Percentiles rank a stretch among this genome's conserved stretches.
Conservation (phyloP, 2,329 filamentous ascomycete species). For the Fusarium domesticum region DNA sequence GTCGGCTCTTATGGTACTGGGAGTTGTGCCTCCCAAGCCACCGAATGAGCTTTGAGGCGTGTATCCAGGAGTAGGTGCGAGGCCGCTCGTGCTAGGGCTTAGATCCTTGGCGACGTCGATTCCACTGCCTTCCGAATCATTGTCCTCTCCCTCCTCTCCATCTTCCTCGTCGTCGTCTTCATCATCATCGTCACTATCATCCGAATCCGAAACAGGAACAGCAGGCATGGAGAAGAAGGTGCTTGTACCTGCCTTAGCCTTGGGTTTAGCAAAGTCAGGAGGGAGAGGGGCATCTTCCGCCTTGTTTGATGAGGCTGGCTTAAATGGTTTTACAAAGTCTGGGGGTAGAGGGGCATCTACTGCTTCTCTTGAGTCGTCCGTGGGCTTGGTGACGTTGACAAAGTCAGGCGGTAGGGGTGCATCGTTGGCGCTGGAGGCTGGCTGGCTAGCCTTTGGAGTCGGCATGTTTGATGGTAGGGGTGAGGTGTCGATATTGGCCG, state of each 20-base stretch:
- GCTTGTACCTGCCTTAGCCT: conserved; percentile 33
- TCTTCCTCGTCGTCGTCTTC: conserved; percentile 34
- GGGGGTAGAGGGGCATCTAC: conserved; percentile 15
- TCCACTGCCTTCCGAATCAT: conserved; percentile 56
- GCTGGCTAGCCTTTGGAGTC: conserved; percentile 18
- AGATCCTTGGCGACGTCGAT: conserved; percentile 64
- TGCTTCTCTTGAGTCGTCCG: conserved; percentile 5
- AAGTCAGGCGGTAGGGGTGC: conserved; percentile 37
- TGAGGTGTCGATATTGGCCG: conserved; percentile 31
- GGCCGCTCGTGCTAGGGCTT: conserved; percentile 48
- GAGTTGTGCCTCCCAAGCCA: conserved; percentile 41
- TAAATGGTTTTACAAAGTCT: conserved; percentile 12
- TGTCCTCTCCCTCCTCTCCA: conserved; percentile 47
- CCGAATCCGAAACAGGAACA: conserved; percentile 36
- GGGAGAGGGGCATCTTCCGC: conserved; percentile 41
- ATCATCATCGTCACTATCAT: conserved; percentile 42
- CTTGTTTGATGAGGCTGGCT: conserved; percentile 18
- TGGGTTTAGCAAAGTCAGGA: conserved; percentile 36
- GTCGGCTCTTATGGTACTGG: conserved; percentile 36
- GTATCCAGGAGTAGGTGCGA: conserved; percentile 47
- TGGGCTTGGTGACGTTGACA: conserved; percentile 18
- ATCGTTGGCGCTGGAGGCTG: conserved; percentile 17
- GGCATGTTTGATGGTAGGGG: conserved; percentile 45
- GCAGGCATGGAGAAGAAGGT: conserved; percentile 33
- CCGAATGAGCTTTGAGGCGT: conserved; percentile 60